Conservation (phyloP, 768 basidiomycete genomes). For the Pleurotus giganteus region DNA sequence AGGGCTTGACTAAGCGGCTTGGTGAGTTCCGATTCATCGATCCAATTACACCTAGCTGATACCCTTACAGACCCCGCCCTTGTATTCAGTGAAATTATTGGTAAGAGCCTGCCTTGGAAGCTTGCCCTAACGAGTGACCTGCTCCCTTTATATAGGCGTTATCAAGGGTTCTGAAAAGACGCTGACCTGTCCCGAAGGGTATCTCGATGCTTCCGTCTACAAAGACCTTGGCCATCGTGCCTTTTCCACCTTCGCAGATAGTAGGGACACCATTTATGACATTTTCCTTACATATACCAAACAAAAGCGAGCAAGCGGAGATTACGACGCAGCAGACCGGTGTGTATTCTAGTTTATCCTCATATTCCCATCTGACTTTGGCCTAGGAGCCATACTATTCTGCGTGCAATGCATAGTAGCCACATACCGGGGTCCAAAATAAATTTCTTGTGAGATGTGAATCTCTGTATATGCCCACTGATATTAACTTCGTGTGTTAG, state of each 20-base stretch:
- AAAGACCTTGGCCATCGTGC: conserved; percentile 45
- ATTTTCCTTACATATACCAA: conserved; percentile 53
- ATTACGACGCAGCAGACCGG: conserved; percentile 63
- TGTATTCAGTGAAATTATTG: conserved; percentile 66
- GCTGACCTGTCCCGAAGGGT: conserved; percentile 28
- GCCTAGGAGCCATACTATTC: conserved; percentile 49
- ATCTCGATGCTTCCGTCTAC: conserved; percentile 45
- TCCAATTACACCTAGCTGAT: background rate
- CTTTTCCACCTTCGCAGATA: conserved; percentile 52
- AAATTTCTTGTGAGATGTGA: conserved; percentile 49
- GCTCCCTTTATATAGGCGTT: conserved; percentile 37
- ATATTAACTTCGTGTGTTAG: conserved; percentile 27
- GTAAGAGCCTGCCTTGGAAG: conserved; percentile 27
- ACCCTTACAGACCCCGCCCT: conserved; percentile 53
- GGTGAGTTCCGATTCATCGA: conserved; percentile 31
- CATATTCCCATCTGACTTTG: background rate
- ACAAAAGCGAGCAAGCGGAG: conserved; percentile 37
- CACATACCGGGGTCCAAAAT: conserved; percentile 41
- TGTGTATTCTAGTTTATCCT: conserved; percentile 18
- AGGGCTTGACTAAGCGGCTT: conserved; percentile 46
- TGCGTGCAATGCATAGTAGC: conserved; percentile 29
- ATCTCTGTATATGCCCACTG: background rate
- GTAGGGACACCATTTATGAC: conserved; percentile 46
- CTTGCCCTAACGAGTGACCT: background rate
- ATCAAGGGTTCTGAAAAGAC: conserved; percentile 69